These are phyloP conservation scores for Ceratocystis albifundus DNA, from an alignment of 2,329 filamentous ascomycete genomes.

Conservation along the genomic window DNA sequence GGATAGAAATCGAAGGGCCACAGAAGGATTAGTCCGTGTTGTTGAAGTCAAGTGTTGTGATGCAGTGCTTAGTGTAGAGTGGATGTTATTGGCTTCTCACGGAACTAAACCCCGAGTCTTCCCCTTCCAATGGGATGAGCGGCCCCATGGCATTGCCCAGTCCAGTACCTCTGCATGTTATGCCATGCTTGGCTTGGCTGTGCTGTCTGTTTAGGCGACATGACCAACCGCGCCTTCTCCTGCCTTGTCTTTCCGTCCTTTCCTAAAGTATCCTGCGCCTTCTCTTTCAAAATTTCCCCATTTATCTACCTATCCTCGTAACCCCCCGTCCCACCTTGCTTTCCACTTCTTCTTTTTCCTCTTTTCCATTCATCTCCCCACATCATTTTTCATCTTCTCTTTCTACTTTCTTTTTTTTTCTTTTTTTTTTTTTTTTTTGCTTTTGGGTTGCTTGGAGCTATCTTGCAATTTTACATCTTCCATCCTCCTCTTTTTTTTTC, in stretches of 20 bases:
- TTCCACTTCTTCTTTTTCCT: constrained; percentile 27
- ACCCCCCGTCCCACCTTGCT: constrained; percentile 29
- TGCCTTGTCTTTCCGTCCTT: constrained; percentile 24
- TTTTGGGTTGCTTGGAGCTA: not conserved
- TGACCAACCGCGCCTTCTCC: constrained; percentile 29
- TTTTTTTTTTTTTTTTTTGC: constrained; percentile 6
- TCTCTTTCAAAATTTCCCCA: constrained; percentile 24
- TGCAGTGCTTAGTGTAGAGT: too few species aligned
- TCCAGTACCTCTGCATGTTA: constrained; percentile 8
- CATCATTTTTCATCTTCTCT: constrained; percentile 10
- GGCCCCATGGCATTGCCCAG: not conserved
- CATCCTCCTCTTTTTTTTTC: constrained; percentile 22
- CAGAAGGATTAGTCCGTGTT: constrained; percentile 3
- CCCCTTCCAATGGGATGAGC: not conserved
- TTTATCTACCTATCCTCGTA: constrained; percentile 32
- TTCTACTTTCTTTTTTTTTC: constrained; percentile 12
- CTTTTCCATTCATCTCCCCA: constrained; percentile 14
- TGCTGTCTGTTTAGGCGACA: constrained; percentile 2
- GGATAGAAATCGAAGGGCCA: not conserved
- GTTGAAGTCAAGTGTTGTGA: too few species aligned
- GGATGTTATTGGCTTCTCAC: not conserved
- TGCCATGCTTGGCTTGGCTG: not conserved
- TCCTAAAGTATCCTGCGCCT: constrained; percentile 24
- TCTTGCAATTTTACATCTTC: not conserved
- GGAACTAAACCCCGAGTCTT: constrained; percentile 5